Evolutionary conservation across 2,329 filamentous ascomycete species (phyloP).

Genomic region (Elsinoe necatrix): DNA sequence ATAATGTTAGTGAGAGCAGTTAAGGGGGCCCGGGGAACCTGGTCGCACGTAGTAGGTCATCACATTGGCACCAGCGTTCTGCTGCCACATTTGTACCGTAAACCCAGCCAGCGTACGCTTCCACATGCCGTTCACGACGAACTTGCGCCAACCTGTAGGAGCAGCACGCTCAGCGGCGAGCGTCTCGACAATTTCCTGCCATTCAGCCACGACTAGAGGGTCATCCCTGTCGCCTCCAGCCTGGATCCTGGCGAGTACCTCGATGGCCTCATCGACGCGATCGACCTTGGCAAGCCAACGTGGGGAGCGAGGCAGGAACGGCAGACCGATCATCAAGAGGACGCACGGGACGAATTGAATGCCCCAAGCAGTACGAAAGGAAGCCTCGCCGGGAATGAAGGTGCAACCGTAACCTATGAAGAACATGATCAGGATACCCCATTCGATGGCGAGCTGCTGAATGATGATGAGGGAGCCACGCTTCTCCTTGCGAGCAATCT

Average conservation of each 20-base stretch:
- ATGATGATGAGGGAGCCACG: conserved; percentile 36
- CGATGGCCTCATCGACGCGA: conserved; percentile 38
- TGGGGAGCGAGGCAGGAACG: conserved; percentile 40
- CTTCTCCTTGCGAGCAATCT: conserved; percentile 36
- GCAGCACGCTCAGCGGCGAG: conserved; percentile 35
- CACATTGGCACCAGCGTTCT: conserved; percentile 33
- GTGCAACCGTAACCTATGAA: conserved; percentile 41
- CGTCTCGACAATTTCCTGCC: conserved; percentile 39
- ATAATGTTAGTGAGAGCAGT: conserved; percentile 25
- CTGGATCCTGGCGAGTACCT: conserved; percentile 39
- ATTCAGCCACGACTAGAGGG: conserved; percentile 41
- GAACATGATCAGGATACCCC: conserved; percentile 41
- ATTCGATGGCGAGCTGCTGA: conserved; percentile 35
- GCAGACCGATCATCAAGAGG: conserved; percentile 37
- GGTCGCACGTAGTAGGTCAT: conserved; percentile 22
- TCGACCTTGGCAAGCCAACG: conserved; percentile 44
- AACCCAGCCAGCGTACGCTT: conserved; percentile 48
- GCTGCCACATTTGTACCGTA: conserved; percentile 51
- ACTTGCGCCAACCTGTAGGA: conserved; percentile 35
- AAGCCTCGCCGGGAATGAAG: conserved; percentile 33
- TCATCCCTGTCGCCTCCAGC: conserved; percentile 38
- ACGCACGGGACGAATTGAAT: conserved; percentile 40
- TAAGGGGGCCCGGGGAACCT: not conserved
- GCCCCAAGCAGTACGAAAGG: conserved; percentile 41
- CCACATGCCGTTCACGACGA: conserved; percentile 51